Conservation (phyloP, 345 rosid genomes). For the Mercurialis annua region DNA sequence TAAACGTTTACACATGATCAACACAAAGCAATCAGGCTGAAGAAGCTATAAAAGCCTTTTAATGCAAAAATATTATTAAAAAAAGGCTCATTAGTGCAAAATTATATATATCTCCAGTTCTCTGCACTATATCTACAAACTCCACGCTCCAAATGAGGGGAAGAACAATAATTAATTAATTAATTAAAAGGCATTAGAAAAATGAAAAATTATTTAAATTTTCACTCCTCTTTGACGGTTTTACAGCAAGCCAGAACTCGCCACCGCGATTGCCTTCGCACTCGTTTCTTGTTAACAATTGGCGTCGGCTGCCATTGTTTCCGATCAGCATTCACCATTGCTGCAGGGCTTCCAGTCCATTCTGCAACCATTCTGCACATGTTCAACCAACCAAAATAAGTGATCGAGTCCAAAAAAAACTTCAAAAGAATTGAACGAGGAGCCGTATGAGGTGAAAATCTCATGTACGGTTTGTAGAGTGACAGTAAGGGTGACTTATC, state of each 20-base stretch:
- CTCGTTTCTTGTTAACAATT: background rate
- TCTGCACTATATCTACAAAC: background rate
- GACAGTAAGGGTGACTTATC: too few species aligned
- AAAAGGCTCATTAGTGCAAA: too few species aligned
- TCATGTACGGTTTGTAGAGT: too few species aligned
- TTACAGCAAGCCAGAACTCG: constrained; percentile 11
- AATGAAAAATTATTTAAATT: background rate
- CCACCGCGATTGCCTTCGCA: constrained; percentile 1
- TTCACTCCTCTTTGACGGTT: background rate
- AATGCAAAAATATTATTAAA: too few species aligned
- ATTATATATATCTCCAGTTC: background rate
- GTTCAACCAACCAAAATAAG: background rate
- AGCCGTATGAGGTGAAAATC: too few species aligned
- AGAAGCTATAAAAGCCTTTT: too few species aligned
- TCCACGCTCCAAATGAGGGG: background rate
- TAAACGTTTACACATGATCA: too few species aligned
- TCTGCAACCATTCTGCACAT: constrained; percentile 4
- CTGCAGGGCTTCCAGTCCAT: constrained; percentile 1
- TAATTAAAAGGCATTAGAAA: background rate
- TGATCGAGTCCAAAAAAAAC: background rate
- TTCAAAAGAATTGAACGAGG: too few species aligned
- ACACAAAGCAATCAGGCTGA: too few species aligned
- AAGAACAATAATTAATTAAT: background rate
- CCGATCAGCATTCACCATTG: background rate
- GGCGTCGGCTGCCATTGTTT: background rate